Evolutionary conservation across 169 alveolate species (phyloP).

Genomic region (Hammondia hammondi): DNA sequence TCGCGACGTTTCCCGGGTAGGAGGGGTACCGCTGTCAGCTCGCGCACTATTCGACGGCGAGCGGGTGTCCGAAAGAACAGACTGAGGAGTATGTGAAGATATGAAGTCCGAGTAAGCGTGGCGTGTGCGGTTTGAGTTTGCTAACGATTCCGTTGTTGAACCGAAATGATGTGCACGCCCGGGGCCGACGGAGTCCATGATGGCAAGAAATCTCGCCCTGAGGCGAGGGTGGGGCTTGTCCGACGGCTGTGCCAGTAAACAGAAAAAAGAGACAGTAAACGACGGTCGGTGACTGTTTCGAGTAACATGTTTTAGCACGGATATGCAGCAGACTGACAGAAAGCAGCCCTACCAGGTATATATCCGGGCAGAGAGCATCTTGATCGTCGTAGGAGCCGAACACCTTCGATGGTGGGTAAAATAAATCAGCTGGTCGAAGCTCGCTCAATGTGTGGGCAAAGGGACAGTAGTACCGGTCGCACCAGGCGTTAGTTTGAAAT

Average conservation of each 20-base stretch:
- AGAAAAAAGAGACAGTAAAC: not conserved
- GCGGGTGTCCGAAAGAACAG: conserved; percentile 41
- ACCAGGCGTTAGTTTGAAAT: conserved; percentile 51
- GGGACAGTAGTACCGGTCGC: conserved; percentile 58
- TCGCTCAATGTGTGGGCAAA: conserved; percentile 42
- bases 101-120: conserved; percentile 61
- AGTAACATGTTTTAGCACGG: too few species aligned
- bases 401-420: not conserved
- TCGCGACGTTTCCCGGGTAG: not conserved
- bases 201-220: conserved; percentile 48
- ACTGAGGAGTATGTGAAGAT: conserved; percentile 59
- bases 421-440: conserved; percentile 42
- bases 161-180: conserved; percentile 15
- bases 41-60: not conserved
- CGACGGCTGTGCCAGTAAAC: conserved; percentile 35
- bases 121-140: not conserved
- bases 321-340: too few species aligned
- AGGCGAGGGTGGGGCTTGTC: conserved; percentile 63
- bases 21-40: not conserved
- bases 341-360: conserved; percentile 34
- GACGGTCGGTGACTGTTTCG: too few species aligned
- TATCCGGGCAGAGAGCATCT: conserved; percentile 60
- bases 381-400: conserved; percentile 14
- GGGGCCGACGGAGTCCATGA: conserved; percentile 51
- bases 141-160: not conserved